A percentile compares a stretch with the other conserved stretches of the same genome.
phyloP scores from a whole-genome alignment of 2,329 filamentous ascomycete species.

The Fusarium chaquense region DNA sequence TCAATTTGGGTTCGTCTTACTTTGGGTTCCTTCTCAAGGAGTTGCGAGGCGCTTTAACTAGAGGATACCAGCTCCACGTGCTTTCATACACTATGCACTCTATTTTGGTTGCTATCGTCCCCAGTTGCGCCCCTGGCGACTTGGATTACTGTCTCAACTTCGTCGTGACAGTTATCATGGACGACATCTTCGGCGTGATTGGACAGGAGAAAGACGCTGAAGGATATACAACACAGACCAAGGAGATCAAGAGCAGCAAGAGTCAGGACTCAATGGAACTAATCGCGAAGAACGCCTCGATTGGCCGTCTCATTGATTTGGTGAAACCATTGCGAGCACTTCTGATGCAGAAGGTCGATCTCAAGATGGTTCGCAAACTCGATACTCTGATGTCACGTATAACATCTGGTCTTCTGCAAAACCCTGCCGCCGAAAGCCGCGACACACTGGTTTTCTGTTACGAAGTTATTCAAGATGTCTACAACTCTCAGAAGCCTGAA shows the following conservation, averaged over 20 bases:
- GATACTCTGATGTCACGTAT: constrained; percentile 89
- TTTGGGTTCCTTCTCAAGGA: constrained; percentile 96
- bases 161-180: constrained; percentile 89
- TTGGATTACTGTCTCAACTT: constrained; percentile 87
- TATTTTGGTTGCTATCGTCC: constrained; percentile 80
- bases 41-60: constrained; percentile 81
- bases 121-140: constrained; percentile 81
- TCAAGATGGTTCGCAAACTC: constrained; percentile 87
- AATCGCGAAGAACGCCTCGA: constrained; percentile 83
- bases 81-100: constrained; percentile 95
- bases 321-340: constrained; percentile 82
- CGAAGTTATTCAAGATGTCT: constrained; percentile 89
- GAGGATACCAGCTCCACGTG: constrained; percentile 94
- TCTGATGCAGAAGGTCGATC: constrained; percentile 84
- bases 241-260: constrained; percentile 97
- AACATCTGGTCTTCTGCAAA: constrained; percentile 83
- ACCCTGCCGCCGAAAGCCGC: constrained; percentile 79
- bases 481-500: constrained; percentile 70
- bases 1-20: constrained; percentile 82
- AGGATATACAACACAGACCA: constrained; percentile 94
- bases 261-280: constrained; percentile 98
- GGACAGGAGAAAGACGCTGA: constrained; percentile 98
- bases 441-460: constrained; percentile 96
- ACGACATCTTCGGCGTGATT: constrained; percentile 93
- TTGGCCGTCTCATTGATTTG: constrained; percentile 78